Conservation (phyloP, 352 stramenopile species). For the Globisporangium spiculum region DNA sequence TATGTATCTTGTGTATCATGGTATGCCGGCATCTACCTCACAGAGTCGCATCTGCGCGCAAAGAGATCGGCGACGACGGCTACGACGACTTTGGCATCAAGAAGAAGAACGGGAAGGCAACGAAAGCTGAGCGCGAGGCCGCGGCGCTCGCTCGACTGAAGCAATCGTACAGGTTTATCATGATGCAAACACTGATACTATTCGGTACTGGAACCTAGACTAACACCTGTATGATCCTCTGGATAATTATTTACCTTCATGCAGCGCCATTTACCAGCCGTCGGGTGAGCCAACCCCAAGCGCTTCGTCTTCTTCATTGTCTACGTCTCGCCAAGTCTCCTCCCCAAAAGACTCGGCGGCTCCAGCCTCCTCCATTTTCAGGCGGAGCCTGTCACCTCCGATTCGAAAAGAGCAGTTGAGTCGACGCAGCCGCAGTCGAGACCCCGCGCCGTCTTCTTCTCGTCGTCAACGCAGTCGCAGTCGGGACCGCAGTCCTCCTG, state of each 20-base stretch:
- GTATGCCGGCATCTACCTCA: constrained; percentile 10
- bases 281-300: neutral
- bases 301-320: neutral
- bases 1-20: neutral
- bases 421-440: constrained; percentile 21
- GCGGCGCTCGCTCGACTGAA: constrained; percentile 77
- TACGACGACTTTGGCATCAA: constrained; percentile 87
- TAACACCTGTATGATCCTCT: neutral
- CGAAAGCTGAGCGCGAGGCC: constrained; percentile 74
- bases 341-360: neutral
- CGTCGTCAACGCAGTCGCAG: constrained; percentile 17
- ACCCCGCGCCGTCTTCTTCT: constrained; percentile 6
- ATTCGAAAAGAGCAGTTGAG: constrained; percentile 25
- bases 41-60: constrained; percentile 68
- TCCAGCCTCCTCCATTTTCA: constrained; percentile 9
- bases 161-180: constrained; percentile 69
- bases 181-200: neutral
- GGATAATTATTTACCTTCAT: neutral
- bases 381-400: constrained; percentile 18
- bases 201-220: neutral
- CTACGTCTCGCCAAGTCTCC: neutral
- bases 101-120: constrained; percentile 77
- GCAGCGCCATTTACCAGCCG: constrained; percentile 50
- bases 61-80: constrained; percentile 78
- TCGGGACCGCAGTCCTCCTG: constrained; percentile 27